Evolutionary conservation across 1,284 basidiomycete genomes (phyloP), one percentile per base, ranked within the genome.

Genomic region (Apiotrichum domesticum): DNA sequence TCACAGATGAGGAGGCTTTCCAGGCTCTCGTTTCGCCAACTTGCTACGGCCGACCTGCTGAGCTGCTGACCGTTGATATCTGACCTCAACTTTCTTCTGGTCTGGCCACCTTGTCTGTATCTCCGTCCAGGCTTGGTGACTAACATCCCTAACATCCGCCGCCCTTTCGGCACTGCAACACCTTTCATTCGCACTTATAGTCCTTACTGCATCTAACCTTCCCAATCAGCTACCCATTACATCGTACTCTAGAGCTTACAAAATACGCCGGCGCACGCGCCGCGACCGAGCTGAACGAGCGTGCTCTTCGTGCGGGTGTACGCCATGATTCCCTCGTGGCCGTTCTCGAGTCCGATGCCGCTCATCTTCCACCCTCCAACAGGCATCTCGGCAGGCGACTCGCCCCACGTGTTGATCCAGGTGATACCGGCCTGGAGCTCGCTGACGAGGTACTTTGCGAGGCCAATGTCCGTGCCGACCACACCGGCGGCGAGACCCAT

Each of bases 401-500:
- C 60, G 60, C 60, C 60, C 60, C 60, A 62, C n/a, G 60, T 62
- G 58, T 57, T 58, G 48, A 52, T 51, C 58, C 54, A 53, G 21
- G 39, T 83, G 10, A 89, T 91, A n/a, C 92, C 91, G 13, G 92
- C 90, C 65, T 92, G 86, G 39, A 96, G 78, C 39, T 84, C 84
- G 33, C 82, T 82, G 4, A 89, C 85, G 39, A 95, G 87, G 41
- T 90, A 82, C 81, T 89, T 87, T 68, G 88, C 90, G 72, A 92
- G 90, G 62, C 82, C 84, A 14, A 87, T 85, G 76, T 94, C 88
- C 68, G 81, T 87, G 33, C 89, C 91, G 73, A 93, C 90, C 33
- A 95, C 77, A 10, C 88, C 91, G 5, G 91, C 91, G 9, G 87
- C 92, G 34, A 96, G 81, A 14, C 93, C 92, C 72, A 93, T 95